phyloP scores from a whole-genome alignment of 257 asterid species.

The Datura wrightii region DNA sequence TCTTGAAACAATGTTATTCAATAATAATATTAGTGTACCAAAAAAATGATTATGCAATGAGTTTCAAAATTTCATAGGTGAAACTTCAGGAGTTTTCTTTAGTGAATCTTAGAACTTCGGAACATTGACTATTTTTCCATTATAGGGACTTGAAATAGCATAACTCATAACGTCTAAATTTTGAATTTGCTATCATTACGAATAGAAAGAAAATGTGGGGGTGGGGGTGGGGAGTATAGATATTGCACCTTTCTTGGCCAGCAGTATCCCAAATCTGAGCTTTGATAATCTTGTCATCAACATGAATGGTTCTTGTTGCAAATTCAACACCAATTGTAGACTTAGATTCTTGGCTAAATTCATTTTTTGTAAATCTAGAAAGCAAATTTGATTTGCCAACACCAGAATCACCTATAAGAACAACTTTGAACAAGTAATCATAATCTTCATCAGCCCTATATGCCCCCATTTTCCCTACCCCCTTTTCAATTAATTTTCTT shows the following conservation, averaged over 20 bases:
- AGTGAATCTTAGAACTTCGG: too few species aligned
- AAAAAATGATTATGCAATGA: too few species aligned
- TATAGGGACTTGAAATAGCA: too few species aligned
- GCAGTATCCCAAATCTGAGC: slow-evolving; percentile 97
- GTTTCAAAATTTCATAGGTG: too few species aligned
- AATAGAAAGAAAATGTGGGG: too few species aligned
- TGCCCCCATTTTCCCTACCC: slow-evolving; percentile 49
- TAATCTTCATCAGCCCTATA: slow-evolving; percentile 87
- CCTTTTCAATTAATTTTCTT: too few species aligned
- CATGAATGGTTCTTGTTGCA: slow-evolving; percentile 78
- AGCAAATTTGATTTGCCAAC: slow-evolving; percentile 83
- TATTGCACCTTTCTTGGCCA: slow-evolving; percentile 73
- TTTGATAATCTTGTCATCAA: slow-evolving; percentile 74
- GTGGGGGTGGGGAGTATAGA: too few species aligned
- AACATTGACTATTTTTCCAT: too few species aligned
- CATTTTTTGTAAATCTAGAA: slow-evolving; percentile 76
- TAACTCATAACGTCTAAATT: not conserved
- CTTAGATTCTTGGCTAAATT: slow-evolving; percentile 78
- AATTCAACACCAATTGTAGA: slow-evolving; percentile 89
- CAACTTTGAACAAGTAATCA: slow-evolving; percentile 84
- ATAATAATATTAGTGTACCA: too few species aligned
- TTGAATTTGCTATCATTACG: not conserved
- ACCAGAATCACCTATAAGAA: slow-evolving; percentile 81
- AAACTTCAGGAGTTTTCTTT: too few species aligned
- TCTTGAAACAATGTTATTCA: too few species aligned